phyloP scores from a whole-genome alignment of 495 filamentous ascomycete species.

The Hypoxylon perforatum region DNA sequence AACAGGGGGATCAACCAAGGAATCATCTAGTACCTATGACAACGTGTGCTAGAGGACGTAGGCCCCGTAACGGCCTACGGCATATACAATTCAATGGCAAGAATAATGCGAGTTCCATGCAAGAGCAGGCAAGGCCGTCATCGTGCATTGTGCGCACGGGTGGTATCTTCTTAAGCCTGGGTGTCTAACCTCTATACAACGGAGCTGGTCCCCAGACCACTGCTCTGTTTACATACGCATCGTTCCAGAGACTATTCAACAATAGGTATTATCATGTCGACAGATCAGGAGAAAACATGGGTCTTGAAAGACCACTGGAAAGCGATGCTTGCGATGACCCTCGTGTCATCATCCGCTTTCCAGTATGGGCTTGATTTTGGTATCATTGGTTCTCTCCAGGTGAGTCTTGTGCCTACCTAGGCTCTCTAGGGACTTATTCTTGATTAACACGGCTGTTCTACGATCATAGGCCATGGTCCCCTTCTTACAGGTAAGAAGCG shows the following conservation, averaged over 20 bases:
- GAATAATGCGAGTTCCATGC: conserved; percentile 13
- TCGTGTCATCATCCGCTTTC: conserved; percentile 65
- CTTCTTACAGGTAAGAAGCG: conserved; percentile 60
- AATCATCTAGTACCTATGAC: conserved; percentile 10
- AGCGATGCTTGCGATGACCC: conserved; percentile 56
- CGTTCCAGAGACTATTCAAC: not conserved
- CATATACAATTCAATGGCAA: conserved; percentile 18
- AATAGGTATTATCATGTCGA: conserved; percentile 31
- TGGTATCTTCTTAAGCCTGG: conserved; percentile 19
- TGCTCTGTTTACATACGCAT: not conserved
- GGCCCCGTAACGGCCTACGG: conserved; percentile 16
- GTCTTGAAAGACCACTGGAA: conserved; percentile 52
- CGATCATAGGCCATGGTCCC: conserved; percentile 64
- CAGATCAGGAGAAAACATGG: conserved; percentile 37
- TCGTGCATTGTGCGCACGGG: conserved; percentile 9
- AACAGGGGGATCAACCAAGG: conserved; percentile 9
- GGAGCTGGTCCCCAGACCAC: not conserved
- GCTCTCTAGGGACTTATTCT: too few species aligned
- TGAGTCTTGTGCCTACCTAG: too few species aligned
- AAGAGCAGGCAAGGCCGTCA: not conserved
- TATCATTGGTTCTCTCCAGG: conserved; percentile 65
- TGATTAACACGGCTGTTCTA: too few species aligned
- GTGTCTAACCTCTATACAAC: not conserved
- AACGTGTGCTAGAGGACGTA: conserved; percentile 11
- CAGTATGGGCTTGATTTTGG: conserved; percentile 74